Base-by-base conservation (phyloP, 192 early-diverging fungal genomes). In the Physocladia obscura region DNA sequence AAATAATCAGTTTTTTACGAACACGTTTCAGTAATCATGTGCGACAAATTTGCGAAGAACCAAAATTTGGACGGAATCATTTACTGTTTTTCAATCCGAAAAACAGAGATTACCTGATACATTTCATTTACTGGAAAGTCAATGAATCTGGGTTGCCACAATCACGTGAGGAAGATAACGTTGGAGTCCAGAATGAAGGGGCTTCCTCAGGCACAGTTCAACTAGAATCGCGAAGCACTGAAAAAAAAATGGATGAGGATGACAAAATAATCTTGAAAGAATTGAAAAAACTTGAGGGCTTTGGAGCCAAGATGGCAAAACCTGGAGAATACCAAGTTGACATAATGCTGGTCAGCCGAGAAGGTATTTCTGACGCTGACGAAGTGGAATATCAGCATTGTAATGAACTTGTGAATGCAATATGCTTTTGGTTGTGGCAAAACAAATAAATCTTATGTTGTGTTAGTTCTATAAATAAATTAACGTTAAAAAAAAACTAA, bases 41-140 rank as follows among this genome's bases (percentile, higher is more conserved):
- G 19, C 63, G 77, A 0, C 57, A 74, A 2, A 61, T 77, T 19
- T 35, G 22, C 4, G 76, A 77, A 24, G 57, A 67, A 4, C 52
- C 55, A 2, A 35, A 24, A 38, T 37, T 34, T 17, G 73, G 72
- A 24, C 49, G 64, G n/a, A 71, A 60, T 19, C 80, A 85, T 67
- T 39, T 85, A 62, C 29, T 85, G 13, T 60, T 85, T 21, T 78
- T 80, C 48, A 85, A 85, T 40, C 74, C 76, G 2, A 27, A 34
- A 26, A 81, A 85, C 61, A 49, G 54, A 24, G 84, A 85, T 61
- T 85, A 79, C 55, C 27, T 82, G 22, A 44, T 85, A 4, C 80
- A 85, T 44, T 59, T 85, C 30, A 68, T 77, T 38, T 55, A 63
- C 21, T 54, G 60, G 68, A 47, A 37, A 3, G 68, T 67, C n/a